phyloP scores from a whole-genome alignment of 106 monocot genomes.

The Posidonia australis region DNA sequence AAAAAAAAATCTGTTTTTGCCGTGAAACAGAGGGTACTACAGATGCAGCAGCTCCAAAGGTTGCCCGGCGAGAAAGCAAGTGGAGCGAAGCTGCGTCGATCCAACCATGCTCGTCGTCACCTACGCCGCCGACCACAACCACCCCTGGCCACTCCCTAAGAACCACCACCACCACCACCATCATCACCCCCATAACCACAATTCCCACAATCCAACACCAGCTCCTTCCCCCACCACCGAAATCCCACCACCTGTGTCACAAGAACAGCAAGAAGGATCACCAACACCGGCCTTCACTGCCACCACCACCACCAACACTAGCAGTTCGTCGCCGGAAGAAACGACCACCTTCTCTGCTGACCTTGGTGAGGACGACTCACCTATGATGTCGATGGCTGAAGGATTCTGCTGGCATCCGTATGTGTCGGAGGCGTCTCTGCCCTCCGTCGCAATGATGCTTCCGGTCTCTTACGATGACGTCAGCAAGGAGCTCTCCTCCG shows the following conservation, averaged over 20 bases:
- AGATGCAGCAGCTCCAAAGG: constrained; percentile 64
- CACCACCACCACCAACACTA: constrained; percentile 5
- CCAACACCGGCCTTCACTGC: constrained; percentile 13
- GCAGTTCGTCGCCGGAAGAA: background rate
- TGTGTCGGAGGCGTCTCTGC: constrained; percentile 18
- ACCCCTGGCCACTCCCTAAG: constrained; percentile 36
- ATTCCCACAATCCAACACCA: background rate
- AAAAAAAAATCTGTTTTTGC: background rate
- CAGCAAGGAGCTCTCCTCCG: background rate
- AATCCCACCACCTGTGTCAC: background rate
- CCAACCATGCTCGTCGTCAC: constrained; percentile 49
- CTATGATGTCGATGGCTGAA: constrained; percentile 6
- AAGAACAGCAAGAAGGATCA: background rate
- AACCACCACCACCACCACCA: constrained; percentile 7
- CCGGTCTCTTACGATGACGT: constrained; percentile 14
- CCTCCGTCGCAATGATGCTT: constrained; percentile 7
- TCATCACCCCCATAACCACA: background rate
- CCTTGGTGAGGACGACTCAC: constrained; percentile 7
- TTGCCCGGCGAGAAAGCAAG: constrained; percentile 55
- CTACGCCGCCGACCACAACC: constrained; percentile 67
- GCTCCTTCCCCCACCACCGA: background rate
- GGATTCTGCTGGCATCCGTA: constrained; percentile 33
- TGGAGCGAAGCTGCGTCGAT: constrained; percentile 55
- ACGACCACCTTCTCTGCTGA: background rate
- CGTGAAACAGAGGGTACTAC: constrained; percentile 49